A percentile compares a stretch with the other conserved stretches of the same genome.
phyloP scores from a whole-genome alignment of 2,329 filamentous ascomycete species.

The Penicillium olsonii region DNA sequence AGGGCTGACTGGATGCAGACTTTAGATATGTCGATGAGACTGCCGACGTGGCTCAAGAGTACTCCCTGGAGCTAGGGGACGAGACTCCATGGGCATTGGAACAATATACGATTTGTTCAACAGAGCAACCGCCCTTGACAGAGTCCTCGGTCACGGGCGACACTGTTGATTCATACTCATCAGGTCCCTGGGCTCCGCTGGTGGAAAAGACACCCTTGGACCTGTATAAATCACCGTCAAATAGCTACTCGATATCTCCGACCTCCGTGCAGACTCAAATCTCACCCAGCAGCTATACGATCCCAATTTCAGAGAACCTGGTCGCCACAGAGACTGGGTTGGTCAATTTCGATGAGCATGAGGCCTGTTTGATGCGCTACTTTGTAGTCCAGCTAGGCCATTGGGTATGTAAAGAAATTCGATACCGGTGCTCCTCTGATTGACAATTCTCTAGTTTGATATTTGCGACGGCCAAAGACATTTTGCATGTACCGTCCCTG shows the following conservation, averaged over 20 bases:
- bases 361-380: constrained; percentile 21
- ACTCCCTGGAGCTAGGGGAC: constrained; percentile 12
- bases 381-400: constrained; percentile 25
- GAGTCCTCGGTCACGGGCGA: constrained; percentile 9
- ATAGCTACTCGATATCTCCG: constrained; percentile 10
- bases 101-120: constrained; percentile 5
- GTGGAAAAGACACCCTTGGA: constrained; percentile 7
- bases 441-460: too few relatives aligned
- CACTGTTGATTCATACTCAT: constrained; percentile 1
- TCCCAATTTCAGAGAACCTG: constrained; percentile 1
- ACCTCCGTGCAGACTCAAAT: constrained; percentile 9
- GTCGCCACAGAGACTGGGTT: neutral
- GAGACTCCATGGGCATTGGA: constrained; percentile 1
- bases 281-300: constrained; percentile 13
- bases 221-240: constrained; percentile 10
- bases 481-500: constrained; percentile 46
- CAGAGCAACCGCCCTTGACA: constrained; percentile 5
- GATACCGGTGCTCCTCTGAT: too few relatives aligned
- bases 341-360: constrained; percentile 16
- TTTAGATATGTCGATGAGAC: constrained; percentile 29
- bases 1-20: constrained; percentile 5
- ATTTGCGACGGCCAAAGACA: constrained; percentile 45
- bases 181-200: constrained; percentile 2
- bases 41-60: constrained; percentile 22
- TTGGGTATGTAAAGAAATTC: constrained; percentile 13